These are phyloP conservation scores for Bipolaris victoriae DNA, from an alignment of 2,329 filamentous ascomycete genomes.

Conservation along the genomic window DNA sequence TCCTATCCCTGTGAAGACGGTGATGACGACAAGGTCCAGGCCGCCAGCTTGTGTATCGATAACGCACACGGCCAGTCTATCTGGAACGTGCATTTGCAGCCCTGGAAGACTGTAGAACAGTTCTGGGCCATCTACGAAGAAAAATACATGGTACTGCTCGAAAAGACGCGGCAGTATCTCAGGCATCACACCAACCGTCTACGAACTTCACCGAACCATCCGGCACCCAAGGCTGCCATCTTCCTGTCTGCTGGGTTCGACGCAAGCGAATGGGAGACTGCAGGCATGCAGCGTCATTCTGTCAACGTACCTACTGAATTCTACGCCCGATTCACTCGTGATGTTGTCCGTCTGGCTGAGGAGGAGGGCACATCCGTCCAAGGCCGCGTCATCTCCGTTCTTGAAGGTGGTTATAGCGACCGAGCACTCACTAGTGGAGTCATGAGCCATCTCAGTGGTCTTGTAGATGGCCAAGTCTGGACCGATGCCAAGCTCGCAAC, in stretches of 20 bases:
- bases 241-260: slow-evolving; percentile 97
- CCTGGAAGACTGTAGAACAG: slow-evolving; percentile 80
- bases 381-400: slow-evolving; percentile 86
- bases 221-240: slow-evolving; percentile 79
- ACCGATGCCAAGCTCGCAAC: slow-evolving; percentile 42
- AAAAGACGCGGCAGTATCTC: slow-evolving; percentile 83
- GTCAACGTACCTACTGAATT: slow-evolving; percentile 97
- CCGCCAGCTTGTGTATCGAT: slow-evolving; percentile 92
- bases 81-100: slow-evolving; percentile 93
- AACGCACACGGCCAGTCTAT: slow-evolving; percentile 92
- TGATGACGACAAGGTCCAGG: slow-evolving; percentile 91
- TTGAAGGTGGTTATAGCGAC: slow-evolving; percentile 96
- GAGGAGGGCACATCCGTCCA: slow-evolving; percentile 79
- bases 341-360: slow-evolving; percentile 80
- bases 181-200: slow-evolving; percentile 72
- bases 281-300: slow-evolving; percentile 92
- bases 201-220: slow-evolving; percentile 60
- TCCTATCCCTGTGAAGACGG: slow-evolving; percentile 95
- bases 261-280: slow-evolving; percentile 91
- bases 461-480: slow-evolving; percentile 64
- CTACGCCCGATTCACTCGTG: slow-evolving; percentile 87
- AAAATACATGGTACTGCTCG: slow-evolving; percentile 76
- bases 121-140: slow-evolving; percentile 89
- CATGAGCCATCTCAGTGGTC: slow-evolving; percentile 85
- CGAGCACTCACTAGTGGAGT: slow-evolving; percentile 87